Evolutionary conservation across 176 grass and related monocot genomes (phyloP).

Genomic region (Hordeum marinum): DNA sequence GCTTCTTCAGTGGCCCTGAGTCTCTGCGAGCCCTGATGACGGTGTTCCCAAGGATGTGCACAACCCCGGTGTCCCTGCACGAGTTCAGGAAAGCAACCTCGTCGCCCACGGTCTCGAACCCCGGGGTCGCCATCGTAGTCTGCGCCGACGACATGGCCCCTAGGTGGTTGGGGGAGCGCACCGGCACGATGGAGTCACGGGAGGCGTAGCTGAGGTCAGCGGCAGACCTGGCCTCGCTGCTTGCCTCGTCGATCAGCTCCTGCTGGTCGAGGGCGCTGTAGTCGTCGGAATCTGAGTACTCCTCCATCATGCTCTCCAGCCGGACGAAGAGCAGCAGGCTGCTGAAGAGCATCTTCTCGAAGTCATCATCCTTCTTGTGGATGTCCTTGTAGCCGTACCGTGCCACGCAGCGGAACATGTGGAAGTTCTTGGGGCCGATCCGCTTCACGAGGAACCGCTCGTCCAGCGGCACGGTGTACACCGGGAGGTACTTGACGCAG

Average conservation of each 20-base stretch:
- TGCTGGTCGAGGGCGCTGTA: slow-evolving; percentile 17
- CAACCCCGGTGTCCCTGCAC: slow-evolving; percentile 63
- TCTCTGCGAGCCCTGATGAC: slow-evolving; percentile 58
- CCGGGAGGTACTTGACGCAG: slow-evolving; percentile 73
- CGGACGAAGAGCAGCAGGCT: slow-evolving; percentile 51
- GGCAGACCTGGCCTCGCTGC: neutral
- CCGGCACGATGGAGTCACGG: slow-evolving; percentile 45
- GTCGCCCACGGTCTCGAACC: slow-evolving; percentile 31
- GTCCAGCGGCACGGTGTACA: slow-evolving; percentile 56
- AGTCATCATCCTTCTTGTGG: slow-evolving; percentile 69
- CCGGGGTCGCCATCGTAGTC: neutral
- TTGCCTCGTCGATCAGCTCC: slow-evolving; percentile 4
- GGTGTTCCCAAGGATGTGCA: slow-evolving; percentile 85
- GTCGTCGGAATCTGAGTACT: slow-evolving; percentile 56
- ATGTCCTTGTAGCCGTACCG: slow-evolving; percentile 87
- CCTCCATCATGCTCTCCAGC: slow-evolving; percentile 72
- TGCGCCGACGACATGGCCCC: slow-evolving; percentile 35
- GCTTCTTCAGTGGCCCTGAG: slow-evolving; percentile 52
- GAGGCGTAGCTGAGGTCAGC: slow-evolving; percentile 30
- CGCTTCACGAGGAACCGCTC: slow-evolving; percentile 66
- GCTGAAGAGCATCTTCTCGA: slow-evolving; percentile 61
- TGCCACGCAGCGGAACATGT: slow-evolving; percentile 73
- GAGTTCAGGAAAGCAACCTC: slow-evolving; percentile 65
- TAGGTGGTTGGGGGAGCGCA: neutral
- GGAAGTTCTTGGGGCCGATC: slow-evolving; percentile 65